Evolutionary conservation across 1,284 basidiomycete species (phyloP).

Genomic region (Erythrobasidium hasegawianum): DNA sequence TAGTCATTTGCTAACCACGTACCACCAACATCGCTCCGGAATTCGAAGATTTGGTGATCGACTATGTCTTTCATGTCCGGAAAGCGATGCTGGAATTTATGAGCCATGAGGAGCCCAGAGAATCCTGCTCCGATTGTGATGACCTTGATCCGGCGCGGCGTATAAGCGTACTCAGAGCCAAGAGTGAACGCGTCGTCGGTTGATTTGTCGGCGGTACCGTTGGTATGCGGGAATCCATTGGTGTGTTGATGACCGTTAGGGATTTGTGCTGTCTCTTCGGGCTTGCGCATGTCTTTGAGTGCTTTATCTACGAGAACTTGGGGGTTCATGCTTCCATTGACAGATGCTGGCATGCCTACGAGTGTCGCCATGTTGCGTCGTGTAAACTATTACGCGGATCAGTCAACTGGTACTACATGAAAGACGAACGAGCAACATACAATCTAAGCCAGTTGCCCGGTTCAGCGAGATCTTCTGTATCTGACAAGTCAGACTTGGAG

Average conservation of each 20-base stretch:
- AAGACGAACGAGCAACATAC: too few relatives aligned
- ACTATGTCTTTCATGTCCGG: not conserved
- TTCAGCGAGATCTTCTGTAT: too few relatives aligned
- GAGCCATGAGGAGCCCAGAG: constrained; percentile 22
- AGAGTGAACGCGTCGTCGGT: not conserved
- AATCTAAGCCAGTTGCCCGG: too few relatives aligned
- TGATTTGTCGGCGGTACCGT: too few relatives aligned
- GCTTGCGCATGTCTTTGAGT: not conserved
- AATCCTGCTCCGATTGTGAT: constrained; percentile 4
- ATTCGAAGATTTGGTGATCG: constrained; percentile 9
- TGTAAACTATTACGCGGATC: too few relatives aligned
- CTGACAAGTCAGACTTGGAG: too few relatives aligned
- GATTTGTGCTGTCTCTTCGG: too few relatives aligned
- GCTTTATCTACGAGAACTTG: not conserved
- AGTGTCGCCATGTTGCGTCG: constrained; percentile 3
- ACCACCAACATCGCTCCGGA: constrained; percentile 15
- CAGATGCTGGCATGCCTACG: not conserved
- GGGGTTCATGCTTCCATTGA: not conserved
- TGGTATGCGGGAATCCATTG: too few relatives aligned
- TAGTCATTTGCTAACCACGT: constrained; percentile 27
- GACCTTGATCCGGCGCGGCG: not conserved
- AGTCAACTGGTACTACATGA: too few relatives aligned
- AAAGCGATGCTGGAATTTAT: constrained; percentile 22
- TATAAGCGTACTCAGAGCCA: not conserved
- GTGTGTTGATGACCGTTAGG: too few relatives aligned